These are phyloP conservation scores for Pythium diclinum DNA, from an alignment of 352 stramenopile genomes.

Conservation along the genomic window DNA sequence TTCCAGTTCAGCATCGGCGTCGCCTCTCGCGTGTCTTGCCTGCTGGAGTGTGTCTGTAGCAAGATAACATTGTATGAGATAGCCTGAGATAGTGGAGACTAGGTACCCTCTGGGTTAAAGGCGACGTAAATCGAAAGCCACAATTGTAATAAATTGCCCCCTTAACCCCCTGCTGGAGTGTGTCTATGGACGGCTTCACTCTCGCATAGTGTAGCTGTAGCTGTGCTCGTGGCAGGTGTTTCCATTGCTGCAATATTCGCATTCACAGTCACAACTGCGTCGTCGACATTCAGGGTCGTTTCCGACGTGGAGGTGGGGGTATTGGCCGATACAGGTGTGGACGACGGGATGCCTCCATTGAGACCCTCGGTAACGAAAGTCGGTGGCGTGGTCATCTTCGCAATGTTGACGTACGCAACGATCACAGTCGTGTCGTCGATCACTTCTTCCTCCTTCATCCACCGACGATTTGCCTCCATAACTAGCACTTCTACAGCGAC, in stretches of 20 bases:
- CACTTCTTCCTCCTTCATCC: constrained; percentile 99
- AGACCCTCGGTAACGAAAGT: no score
- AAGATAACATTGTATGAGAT: not conserved
- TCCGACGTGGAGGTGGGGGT: no score
- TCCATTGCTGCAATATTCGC: no score
- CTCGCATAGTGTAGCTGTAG: no score
- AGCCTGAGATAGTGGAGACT: not conserved
- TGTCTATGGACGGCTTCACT: no score
- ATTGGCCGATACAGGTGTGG: no score
- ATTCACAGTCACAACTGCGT: no score
- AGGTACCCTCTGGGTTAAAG: not conserved
- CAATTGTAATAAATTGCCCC: not conserved
- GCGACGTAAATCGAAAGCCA: not conserved
- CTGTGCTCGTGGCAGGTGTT: no score
- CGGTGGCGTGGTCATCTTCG: constrained; percentile 31
- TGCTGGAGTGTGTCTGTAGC: constrained; percentile 74
- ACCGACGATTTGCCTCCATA: constrained; percentile 94
- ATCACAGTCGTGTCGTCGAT: constrained; percentile 99
- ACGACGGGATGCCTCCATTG: no score
- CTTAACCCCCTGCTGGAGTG: no score
- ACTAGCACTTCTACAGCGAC: constrained; percentile 91
- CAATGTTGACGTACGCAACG: constrained; percentile 92
- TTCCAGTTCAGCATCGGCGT: constrained; percentile 80
- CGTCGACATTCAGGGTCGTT: no score
- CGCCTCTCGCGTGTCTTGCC: constrained; percentile 63